Evolutionary conservation across 2,329 filamentous ascomycete species (phyloP).

Genomic region (Trichoderma semiorbis): DNA sequence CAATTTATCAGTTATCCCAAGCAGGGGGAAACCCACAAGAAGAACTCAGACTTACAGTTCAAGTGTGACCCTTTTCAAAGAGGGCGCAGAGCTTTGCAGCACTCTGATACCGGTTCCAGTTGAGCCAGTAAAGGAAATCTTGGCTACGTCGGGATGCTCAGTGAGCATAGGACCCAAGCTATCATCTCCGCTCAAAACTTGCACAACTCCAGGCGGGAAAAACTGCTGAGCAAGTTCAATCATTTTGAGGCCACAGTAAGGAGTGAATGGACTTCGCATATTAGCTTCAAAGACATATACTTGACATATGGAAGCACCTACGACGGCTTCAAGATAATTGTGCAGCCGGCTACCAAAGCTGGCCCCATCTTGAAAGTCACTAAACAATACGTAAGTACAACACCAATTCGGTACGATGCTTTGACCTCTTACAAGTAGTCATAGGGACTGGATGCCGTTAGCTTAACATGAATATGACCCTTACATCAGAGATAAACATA

Average conservation of each 20-base stretch:
- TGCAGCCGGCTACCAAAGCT: constrained; percentile 54
- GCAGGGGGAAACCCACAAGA: not conserved
- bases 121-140: constrained; percentile 70
- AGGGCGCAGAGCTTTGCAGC: constrained; percentile 62
- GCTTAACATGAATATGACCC: not conserved
- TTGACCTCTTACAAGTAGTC: not conserved
- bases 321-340: constrained; percentile 54
- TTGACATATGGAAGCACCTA: not conserved
- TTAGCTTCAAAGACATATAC: not conserved
- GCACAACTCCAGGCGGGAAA: constrained; percentile 60
- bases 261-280: constrained; percentile 43
- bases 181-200: constrained; percentile 58
- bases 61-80: constrained; percentile 39
- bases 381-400: constrained; percentile 24
- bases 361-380: constrained; percentile 53
- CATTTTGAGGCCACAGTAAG: constrained; percentile 56
- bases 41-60: not conserved
- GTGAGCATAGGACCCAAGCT: constrained; percentile 57
- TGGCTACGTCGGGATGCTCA: constrained; percentile 54
- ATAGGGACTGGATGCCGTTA: not conserved
- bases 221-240: constrained; percentile 53
- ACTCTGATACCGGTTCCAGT: constrained; percentile 64
- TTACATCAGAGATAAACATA: constrained; percentile 25
- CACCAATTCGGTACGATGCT: not conserved
- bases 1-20: not conserved